Conservation (phyloP, 805 yeast genomes). For the Pichia phayaonensis region DNA sequence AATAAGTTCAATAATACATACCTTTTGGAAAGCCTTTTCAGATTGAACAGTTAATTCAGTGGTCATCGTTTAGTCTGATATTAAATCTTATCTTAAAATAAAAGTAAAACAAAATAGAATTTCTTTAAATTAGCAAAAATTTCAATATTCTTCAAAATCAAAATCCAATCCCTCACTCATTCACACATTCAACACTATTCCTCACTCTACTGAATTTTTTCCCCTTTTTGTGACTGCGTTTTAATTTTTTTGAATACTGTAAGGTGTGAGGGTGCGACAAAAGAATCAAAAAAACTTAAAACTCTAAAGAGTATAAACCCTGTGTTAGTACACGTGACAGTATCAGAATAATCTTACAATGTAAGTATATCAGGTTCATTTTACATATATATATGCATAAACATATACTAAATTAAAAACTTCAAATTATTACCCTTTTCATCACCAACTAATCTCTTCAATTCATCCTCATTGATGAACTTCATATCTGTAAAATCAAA, state of each 20-base stretch:
- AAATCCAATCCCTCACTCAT: background rate
- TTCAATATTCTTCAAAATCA: background rate
- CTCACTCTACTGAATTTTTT: background rate
- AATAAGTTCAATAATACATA: conserved; percentile 33
- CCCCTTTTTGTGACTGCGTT: background rate
- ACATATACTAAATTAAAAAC: background rate
- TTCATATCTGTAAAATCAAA: conserved; percentile 48
- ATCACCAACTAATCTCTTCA: conserved; percentile 31
- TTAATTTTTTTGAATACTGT: background rate
- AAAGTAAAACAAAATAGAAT: background rate
- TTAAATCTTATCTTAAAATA: conserved; percentile 8
- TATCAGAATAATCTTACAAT: too few species aligned
- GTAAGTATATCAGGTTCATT: too few species aligned
- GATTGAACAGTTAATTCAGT: conserved; percentile 99
- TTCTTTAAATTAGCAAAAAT: background rate
- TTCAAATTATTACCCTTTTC: conserved; percentile 10
- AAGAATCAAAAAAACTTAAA: background rate
- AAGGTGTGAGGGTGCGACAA: background rate
- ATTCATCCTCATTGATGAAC: conserved; percentile 32
- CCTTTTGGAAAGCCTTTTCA: conserved; percentile 99
- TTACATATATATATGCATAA: conserved; percentile 19
- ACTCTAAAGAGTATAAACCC: too few species aligned
- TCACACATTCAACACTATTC: background rate
- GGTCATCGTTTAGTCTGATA: conserved; percentile 54
- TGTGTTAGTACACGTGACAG: background rate